Base-by-base conservation (phyloP, 2,329 filamentous ascomycete genomes). In the Tolypocladium cylindrosporum region DNA sequence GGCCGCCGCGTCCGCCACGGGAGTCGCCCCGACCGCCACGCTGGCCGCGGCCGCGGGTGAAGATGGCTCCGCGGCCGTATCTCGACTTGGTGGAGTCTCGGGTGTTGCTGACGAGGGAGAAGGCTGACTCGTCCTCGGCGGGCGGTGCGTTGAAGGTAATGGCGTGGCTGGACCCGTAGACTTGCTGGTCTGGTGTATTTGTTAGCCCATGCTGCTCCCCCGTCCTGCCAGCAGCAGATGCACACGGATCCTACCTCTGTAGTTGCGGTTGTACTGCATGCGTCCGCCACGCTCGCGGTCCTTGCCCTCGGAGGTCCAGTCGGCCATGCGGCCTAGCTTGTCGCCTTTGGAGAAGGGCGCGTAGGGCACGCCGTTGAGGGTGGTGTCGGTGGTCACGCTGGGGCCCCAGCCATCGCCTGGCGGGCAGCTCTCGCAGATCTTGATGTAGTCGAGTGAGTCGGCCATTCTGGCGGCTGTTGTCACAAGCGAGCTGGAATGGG, bases 321-420 rank as follows among this genome's bases (percentile, higher is more conserved):
- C 94, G 61, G 94, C 94, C 92, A 99, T 97, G 74, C 94, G 92
- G 70, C 94, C 94, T 60, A 99, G 82, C 83, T 97, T 97, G 80
- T 99, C 94, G 72, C 91, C 91, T 78, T 99, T 99, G 65, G 92
- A 97, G 81, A 94, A 99, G 61, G 94, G 94, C 67, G 94, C 94
- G 75, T 97, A 99, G 43, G 94, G 94, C 55, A 97, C 91, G 72
- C 94, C 94, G 72, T 96, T 87, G 68, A 97, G 84, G 61, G 90
- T 96, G 63, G 90, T 96, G 73, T 96, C 90, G 67, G 79, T 85
- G 61, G 91, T 88, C 65, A 88, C 84, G 61, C 89, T 75, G 57
- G 93, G 93, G 60, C 94, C 94, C 94, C 94, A 99, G 74, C 86
- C 84, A 68, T 90, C 87, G 70, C 87, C 86, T 58, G 87, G 79